phyloP scores from a whole-genome alignment of 2,329 filamentous ascomycete genomes.

The Aspergillus luchuensis region DNA sequence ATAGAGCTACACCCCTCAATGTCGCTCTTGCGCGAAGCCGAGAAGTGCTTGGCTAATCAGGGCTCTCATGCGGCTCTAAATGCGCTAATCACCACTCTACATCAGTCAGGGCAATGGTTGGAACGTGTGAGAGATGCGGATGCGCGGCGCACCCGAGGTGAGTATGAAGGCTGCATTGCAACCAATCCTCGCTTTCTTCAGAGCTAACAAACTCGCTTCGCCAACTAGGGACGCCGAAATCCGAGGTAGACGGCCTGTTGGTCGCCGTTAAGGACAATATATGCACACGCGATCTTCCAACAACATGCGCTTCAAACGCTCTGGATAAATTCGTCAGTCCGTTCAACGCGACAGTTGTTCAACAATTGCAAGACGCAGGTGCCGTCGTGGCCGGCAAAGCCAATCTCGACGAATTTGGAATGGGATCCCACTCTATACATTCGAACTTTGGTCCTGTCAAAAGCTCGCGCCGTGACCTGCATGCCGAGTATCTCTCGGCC shows the following conservation, averaged over 20 bases:
- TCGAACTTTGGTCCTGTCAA: conserved; percentile 68
- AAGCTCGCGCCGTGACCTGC: conserved; percentile 48
- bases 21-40: conserved; percentile 48
- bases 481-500: conserved; percentile 59
- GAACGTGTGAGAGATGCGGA: conserved; percentile 43
- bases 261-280: conserved; percentile 79
- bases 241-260: conserved; percentile 46
- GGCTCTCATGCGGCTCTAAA: conserved; percentile 39
- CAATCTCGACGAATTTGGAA: conserved; percentile 94
- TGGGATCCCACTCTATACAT: conserved; percentile 79
- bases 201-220: conserved; percentile 6
- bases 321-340: conserved; percentile 72
- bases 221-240: conserved; percentile 36
- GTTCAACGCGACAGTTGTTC: conserved; percentile 79
- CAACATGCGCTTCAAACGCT: conserved; percentile 80
- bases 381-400: conserved; percentile 74
- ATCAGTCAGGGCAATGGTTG: conserved; percentile 36
- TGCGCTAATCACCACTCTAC: conserved; percentile 45
- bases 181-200: neutral
- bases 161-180: neutral
- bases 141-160: conserved; percentile 39
- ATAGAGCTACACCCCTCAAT: conserved; percentile 33
- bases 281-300: conserved; percentile 64
- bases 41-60: conserved; percentile 47
- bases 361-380: conserved; percentile 64